Base-by-base conservation (phyloP, 129 eudicot species). In the Lactuca saligna region DNA sequence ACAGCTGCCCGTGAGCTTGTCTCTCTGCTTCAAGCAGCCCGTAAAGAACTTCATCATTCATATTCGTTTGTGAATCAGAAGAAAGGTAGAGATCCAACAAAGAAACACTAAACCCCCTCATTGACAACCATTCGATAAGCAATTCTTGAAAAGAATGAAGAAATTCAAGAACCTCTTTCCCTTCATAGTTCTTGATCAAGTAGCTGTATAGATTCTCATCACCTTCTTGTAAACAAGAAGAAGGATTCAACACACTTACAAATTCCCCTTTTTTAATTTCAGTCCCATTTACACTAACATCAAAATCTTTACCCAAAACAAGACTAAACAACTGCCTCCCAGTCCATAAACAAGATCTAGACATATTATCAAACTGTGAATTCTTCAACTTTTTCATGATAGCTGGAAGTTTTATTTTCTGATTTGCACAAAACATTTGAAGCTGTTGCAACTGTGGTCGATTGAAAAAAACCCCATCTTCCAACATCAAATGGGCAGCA, bases 81-180 rank as follows among this genome's bases (percentile, higher is more conserved):
- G 92, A 72, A 38, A 93, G 72, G 80, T 86, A 87, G 56, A 93
- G 86, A 70, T 93, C 98, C 14, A 82, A 65, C 48, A 93, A 73
- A 1, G 98, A 93, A 68, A 93, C 98, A 55, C 95, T 93, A 14
- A 93, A 81, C 14, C 98, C 98, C 79, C 95, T 85, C 79, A 61
- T 75, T 5, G 88, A 84, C 48, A 93, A 37, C 98, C 98, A 93
- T 65, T 93, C 98, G 15, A 87, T 82, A 33, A 93, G 86, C 79
- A 87, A 76, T 78, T 81, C 83, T 75, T 93, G 98, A 20, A 92
- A 90, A 4, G 86, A 70, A 73, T 75, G 59, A 41, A 93, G 79
- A 56, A 82, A 81, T 39, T 80, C 89, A 55, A 93, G 95, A 79
- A 69, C 79, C 63, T 82, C 72, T 3, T 71, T 78, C 37, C 74